Evolutionary conservation across 73 alveolate genomes (phyloP), one percentile per base, ranked within the genome.

Genomic region (Stentor roeselii): DNA sequence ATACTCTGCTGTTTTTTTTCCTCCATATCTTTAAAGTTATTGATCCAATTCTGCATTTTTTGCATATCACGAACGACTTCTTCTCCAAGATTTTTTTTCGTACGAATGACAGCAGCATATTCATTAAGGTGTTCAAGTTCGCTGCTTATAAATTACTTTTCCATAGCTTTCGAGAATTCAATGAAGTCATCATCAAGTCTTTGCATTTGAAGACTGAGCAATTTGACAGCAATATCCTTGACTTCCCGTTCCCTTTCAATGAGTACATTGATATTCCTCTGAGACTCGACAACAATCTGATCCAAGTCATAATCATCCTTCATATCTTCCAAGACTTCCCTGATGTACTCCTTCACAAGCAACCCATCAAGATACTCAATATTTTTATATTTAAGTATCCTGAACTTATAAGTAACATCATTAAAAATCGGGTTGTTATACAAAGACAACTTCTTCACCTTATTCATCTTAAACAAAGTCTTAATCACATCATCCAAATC

Each of bases 171-270:
- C 34, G n/a, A 21, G 42, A 67, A 67, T 2, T 21, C 80, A 67
- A 67, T 11, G 34, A 67, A 67, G 37, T 67, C 80, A 32, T 67
- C 80, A 27, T 67, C 80, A 30, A 67, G 41, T 2, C 34, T 36
- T 1, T 67, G 27, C 34, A 67, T 67, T 67, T 67, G 80, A 32
- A 67, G 15, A 27, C 34, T 67, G 42, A 67, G 21, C 21, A 67
- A 34, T 34, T 67, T 67, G 21, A 67, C 34, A 30, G 80, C 80
- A 1, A 40, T 67, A 21, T 67, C 80, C 34, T 67, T 67, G 0
- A 67, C 80, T 67, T 67, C 80, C 37, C 80, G 80, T 32, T 67
- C 80, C 27, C 37, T 21, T 21, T 67, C 80, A 27, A 67, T 67
- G 34, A 67, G 80, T 32, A 27, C 80, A 32, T 32, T 67, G n/a